Evolutionary conservation across 768 basidiomycete species (phyloP), one percentile per base, ranked within the genome.

Genomic region (Leccinum longicurvipes): DNA sequence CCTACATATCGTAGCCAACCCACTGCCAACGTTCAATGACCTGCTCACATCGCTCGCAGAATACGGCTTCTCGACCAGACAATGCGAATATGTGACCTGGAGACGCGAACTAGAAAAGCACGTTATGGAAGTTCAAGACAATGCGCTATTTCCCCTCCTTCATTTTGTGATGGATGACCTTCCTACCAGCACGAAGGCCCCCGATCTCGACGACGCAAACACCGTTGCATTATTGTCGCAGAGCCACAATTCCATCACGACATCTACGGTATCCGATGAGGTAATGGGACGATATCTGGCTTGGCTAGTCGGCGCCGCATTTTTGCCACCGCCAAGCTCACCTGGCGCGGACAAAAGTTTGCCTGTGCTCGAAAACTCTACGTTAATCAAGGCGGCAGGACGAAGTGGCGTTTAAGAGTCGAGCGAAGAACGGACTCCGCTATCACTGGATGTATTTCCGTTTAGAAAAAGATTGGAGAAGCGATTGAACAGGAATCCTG

Each of bases 131-230:
- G 84, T 82, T 8, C 91, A 95, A 69, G 96, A 98, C 71, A 98
- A 99, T 61, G 97, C 97, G 2, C 79, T 99, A 44, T 98, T 95
- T 82, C 97, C 97, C 3, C 77, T 99, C 10, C 81, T 99, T 17
- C 96, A 99, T 73, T 98, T 98, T 63, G 97, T 98, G 24, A 77
- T 99, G 28, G 97, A 98, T 68, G 97, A 99, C 72, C 79, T 99
- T 19, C 97, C 97, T 5, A 97, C 95, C 24, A 93, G 90, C 66
- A 98, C 96, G 24, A 97, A 95, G 72, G 85, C 93, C 1, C 91
- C 97, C 2, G 87, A 90, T 59, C 76, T 98, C 48, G 91, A 96
- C 67, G 92, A 97, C 67, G 69, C 79, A 21, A 97, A 96, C 69
- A 95, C 93, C 17, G 72, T 72, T n/a, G 76, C 79, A 1, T 39